Conservation (phyloP, 2,329 filamentous ascomycete genomes). For the Colletotrichum sojae region DNA sequence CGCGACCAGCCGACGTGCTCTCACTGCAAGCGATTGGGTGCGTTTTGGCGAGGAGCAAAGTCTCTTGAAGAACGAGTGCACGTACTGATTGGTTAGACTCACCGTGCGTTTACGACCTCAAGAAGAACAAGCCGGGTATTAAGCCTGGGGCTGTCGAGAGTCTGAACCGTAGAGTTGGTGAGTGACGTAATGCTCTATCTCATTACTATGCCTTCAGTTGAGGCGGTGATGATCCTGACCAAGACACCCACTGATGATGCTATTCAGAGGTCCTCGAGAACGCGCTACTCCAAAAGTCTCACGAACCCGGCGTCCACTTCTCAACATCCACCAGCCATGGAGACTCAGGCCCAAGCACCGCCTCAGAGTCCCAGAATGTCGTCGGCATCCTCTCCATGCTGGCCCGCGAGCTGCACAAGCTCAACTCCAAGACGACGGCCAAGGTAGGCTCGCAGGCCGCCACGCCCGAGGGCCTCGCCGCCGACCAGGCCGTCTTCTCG, state of each 20-base stretch:
- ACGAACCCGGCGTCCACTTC: neutral
- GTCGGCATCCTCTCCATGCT: constrained; percentile 42
- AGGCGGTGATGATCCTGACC: neutral
- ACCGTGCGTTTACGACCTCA: constrained; percentile 45
- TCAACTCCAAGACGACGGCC: constrained; percentile 22
- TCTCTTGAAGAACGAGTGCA: neutral
- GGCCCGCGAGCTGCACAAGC: constrained; percentile 43
- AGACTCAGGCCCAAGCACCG: neutral
- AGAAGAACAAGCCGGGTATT: constrained; percentile 45
- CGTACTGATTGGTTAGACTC: constrained; percentile 39
- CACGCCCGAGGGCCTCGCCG: constrained; percentile 14
- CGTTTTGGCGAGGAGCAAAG: neutral
- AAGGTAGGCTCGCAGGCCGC: neutral
- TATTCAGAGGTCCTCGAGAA: constrained; percentile 37
- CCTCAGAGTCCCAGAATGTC: constrained; percentile 35
- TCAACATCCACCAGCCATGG: neutral
- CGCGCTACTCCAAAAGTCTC: constrained; percentile 33
- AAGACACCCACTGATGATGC: neutral
- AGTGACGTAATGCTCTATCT: neutral
- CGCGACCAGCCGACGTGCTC: constrained; percentile 51
- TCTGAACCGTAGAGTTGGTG: constrained; percentile 44
- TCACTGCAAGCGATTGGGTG: constrained; percentile 50
- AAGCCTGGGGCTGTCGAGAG: constrained; percentile 44
- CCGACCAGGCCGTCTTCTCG: constrained; percentile 22
- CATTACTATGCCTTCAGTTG: too few species aligned